Conservation (phyloP, 2,329 filamentous ascomycete genomes). For the Epicoccum sorghinum region DNA sequence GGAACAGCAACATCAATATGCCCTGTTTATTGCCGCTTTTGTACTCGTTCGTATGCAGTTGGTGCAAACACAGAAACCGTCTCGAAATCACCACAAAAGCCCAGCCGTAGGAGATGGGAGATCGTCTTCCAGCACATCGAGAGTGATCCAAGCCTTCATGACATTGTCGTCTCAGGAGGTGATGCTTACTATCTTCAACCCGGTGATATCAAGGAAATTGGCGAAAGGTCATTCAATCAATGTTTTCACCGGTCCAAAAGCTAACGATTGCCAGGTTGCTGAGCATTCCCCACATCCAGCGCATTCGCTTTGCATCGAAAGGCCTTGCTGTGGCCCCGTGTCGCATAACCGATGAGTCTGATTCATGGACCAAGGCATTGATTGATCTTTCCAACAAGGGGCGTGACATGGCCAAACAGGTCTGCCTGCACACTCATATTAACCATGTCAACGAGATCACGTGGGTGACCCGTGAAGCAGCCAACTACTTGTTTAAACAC, state of each 20-base stretch:
- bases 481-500: constrained; percentile 57
- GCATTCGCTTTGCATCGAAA: constrained; percentile 67
- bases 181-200: constrained; percentile 65
- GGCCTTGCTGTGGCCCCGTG: constrained; percentile 65
- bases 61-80: constrained; percentile 62
- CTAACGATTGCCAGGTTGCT: constrained; percentile 52
- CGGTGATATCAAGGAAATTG: constrained; percentile 60
- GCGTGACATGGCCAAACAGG: constrained; percentile 61
- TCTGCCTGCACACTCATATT: constrained; percentile 70
- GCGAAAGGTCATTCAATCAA: constrained; percentile 45
- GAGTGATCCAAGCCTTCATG: constrained; percentile 56
- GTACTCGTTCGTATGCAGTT: constrained; percentile 66
- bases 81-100: constrained; percentile 44
- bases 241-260: neutral
- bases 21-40: constrained; percentile 67
- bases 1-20: constrained; percentile 61
- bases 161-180: constrained; percentile 68
- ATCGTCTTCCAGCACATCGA: constrained; percentile 63
- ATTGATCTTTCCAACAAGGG: constrained; percentile 59
- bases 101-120: constrained; percentile 60
- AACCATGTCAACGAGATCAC: constrained; percentile 68
- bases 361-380: constrained; percentile 61
- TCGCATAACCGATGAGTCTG: constrained; percentile 59
- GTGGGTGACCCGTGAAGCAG: constrained; percentile 63
- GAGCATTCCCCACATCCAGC: constrained; percentile 62